Percentiles rank a stretch among this genome's conserved stretches.
Conservation (phyloP, 768 basidiomycete species). For the Hirschioporus abietinus region DNA sequence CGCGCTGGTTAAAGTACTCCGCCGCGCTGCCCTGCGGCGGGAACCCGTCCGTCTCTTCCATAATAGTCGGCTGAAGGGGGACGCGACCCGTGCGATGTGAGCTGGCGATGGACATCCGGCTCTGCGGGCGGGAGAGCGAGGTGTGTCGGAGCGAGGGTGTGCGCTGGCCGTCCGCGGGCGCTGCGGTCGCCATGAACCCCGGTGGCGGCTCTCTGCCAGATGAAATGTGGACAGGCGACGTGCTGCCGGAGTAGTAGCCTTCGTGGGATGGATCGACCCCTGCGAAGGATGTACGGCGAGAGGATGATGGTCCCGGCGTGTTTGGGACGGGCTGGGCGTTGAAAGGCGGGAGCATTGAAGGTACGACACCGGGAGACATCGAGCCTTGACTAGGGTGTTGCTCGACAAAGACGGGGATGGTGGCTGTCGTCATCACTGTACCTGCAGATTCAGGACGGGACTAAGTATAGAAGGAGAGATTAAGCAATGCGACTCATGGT, state of each 20-base stretch:
- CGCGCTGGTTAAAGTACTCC: neutral
- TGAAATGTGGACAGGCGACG: neutral
- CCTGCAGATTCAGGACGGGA: neutral
- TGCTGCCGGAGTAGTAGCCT: neutral
- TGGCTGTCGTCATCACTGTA: neutral
- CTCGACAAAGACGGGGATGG: neutral
- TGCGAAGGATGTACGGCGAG: neutral
- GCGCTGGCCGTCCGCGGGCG: neutral
- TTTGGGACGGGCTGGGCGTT: neutral
- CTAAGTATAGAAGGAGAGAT: neutral
- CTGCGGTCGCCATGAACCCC: neutral
- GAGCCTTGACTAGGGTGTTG: neutral
- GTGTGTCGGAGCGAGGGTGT: neutral
- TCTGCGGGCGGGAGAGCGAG: neutral
- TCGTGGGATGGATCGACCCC: neutral
- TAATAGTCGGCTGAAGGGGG: neutral
- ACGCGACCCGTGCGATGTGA: neutral
- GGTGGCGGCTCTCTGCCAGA: neutral
- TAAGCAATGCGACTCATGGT: neutral
- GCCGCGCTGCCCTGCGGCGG: neutral
- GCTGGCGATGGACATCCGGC: neutral
- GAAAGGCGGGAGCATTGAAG: neutral
- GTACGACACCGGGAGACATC: constrained; percentile 2
- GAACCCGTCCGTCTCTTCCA: neutral
- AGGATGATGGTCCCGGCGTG: neutral